phyloP scores from a whole-genome alignment of 176 grass and related monocot genomes.

The Leersia perrieri region DNA sequence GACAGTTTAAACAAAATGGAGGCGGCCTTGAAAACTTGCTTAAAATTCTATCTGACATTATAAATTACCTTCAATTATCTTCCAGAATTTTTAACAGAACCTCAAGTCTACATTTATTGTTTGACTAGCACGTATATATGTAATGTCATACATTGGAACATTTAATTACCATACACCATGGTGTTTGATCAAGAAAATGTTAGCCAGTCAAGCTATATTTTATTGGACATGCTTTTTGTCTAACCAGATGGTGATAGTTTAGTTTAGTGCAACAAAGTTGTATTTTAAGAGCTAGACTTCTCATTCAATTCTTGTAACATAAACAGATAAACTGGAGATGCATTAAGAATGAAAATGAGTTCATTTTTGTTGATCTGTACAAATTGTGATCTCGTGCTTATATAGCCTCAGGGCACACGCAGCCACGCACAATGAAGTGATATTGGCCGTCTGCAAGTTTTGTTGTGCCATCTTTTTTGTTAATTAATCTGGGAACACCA shows the following conservation, averaged over 20 bases:
- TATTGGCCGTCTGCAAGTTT: too few species aligned
- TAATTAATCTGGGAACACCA: too few species aligned
- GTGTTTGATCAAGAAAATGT: neutral
- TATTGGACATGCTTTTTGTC: slow-evolving; percentile 4
- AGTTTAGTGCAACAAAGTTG: neutral
- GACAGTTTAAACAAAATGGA: neutral
- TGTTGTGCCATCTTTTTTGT: too few species aligned
- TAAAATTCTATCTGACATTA: slow-evolving; percentile 5
- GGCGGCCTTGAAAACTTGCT: neutral
- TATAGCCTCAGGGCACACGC: too few species aligned
- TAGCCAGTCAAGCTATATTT: neutral
- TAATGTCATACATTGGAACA: neutral
- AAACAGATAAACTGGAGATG: neutral
- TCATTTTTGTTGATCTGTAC: neutral
- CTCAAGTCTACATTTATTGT: neutral
- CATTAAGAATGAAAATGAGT: neutral
- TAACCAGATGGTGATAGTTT: neutral
- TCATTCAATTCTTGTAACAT: slow-evolving; percentile 3
- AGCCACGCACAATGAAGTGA: too few species aligned
- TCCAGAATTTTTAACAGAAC: neutral
- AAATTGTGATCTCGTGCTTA: neutral
- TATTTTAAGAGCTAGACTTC: neutral
- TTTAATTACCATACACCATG: slow-evolving; percentile 6
- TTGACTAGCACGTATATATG: slow-evolving; percentile 3
- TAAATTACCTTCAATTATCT: neutral